phyloP scores from a whole-genome alignment of 1,284 basidiomycete species.

The Puccinia horiana region DNA sequence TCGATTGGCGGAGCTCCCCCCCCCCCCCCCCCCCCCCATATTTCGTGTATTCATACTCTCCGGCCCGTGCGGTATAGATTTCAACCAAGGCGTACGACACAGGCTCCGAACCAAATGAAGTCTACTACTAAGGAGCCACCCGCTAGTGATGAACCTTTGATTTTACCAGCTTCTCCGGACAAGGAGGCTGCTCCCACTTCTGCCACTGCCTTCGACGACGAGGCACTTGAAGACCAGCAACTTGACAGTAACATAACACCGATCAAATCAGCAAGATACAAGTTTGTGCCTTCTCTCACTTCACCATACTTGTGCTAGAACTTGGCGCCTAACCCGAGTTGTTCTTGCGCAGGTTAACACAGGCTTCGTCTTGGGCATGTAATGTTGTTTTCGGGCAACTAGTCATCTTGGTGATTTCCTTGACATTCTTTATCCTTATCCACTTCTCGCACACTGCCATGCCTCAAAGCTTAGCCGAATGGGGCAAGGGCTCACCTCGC shows the following conservation, averaged over 20 bases:
- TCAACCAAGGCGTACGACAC: not conserved
- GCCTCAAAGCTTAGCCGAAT: constrained; percentile 9
- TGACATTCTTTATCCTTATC: constrained; percentile 39
- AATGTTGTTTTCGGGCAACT: constrained; percentile 13
- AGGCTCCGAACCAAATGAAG: not conserved
- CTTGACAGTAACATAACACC: not conserved
- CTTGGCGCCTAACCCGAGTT: not conserved
- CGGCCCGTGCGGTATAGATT: not conserved
- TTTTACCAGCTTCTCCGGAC: not conserved
- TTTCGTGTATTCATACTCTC: not conserved
- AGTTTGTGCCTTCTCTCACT: not conserved
- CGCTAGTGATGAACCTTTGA: not conserved
- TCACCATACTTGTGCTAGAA: not conserved
- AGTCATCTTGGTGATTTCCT: constrained; percentile 1
- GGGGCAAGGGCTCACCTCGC: constrained; percentile 9
- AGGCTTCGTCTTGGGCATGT: constrained; percentile 15
- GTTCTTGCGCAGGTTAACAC: not conserved
- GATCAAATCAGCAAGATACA: not conserved
- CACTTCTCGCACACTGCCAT: constrained; percentile 30
- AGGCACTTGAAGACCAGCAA: not conserved
- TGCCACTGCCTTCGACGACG: not conserved
- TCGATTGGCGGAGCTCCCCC: no score
- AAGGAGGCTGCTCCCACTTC: not conserved
- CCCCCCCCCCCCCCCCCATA: not conserved
- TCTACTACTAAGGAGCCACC: not conserved